Percentiles rank a stretch among this genome's conserved stretches.
phyloP scores from a whole-genome alignment of 2,329 filamentous ascomycete genomes.

The Penicillium sp. region DNA sequence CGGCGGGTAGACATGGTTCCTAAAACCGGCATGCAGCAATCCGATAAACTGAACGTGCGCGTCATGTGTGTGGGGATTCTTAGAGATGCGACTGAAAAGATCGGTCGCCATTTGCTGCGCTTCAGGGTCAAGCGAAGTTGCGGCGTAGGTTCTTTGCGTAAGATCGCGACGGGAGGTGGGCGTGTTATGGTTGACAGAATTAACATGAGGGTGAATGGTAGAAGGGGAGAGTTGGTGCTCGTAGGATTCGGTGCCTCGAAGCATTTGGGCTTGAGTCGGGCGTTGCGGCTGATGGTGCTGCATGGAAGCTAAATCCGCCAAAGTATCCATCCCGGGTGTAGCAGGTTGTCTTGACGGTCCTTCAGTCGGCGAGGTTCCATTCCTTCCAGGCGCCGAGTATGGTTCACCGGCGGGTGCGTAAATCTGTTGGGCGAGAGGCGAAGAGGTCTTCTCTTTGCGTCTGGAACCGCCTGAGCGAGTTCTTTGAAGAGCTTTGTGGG shows the following conservation, averaged over 20 bases:
- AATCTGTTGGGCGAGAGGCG: conserved; percentile 47
- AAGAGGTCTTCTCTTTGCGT: conserved; percentile 40
- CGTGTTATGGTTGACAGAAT: conserved; percentile 38
- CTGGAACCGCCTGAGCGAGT: conserved; percentile 32
- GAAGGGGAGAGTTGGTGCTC: conserved; percentile 48
- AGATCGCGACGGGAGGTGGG: conserved; percentile 44
- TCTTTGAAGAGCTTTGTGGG: conserved; percentile 42
- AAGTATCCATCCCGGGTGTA: conserved; percentile 52
- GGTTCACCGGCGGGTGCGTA: conserved; percentile 41
- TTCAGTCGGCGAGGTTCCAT: conserved; percentile 39
- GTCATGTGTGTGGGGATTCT: conserved; percentile 51
- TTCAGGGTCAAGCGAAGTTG: conserved; percentile 44
- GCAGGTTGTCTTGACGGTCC: conserved; percentile 44
- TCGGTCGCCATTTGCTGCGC: conserved; percentile 45
- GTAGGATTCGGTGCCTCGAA: conserved; percentile 43
- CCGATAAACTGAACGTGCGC: conserved; percentile 50
- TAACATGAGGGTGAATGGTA: conserved; percentile 43
- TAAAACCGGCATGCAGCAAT: conserved; percentile 49
- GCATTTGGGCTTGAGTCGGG: conserved; percentile 37
- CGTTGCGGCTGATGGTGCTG: conserved; percentile 49
- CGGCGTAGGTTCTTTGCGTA: conserved; percentile 43
- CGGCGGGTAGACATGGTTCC: conserved; percentile 50
- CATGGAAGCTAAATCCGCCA: conserved; percentile 51
- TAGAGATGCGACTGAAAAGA: conserved; percentile 45
- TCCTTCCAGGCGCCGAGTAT: conserved; percentile 36